Evolutionary conservation across 2,329 filamentous ascomycete species (phyloP), one percentile per base, ranked within the genome.

Genomic region (Xylaria hypoxylon): DNA sequence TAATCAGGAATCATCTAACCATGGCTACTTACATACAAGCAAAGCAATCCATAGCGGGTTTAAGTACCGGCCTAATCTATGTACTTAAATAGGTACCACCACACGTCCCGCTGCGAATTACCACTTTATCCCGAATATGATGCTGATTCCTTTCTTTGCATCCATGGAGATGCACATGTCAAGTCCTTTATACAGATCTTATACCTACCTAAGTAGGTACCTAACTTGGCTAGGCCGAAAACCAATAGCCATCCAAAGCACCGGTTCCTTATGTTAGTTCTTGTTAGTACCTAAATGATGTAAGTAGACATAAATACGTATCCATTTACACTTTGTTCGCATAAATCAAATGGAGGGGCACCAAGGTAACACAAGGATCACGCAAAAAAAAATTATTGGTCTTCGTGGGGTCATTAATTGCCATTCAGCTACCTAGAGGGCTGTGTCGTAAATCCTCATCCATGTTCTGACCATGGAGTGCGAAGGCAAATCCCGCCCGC

Each of bases 341-440:
- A 48, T 5, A 38, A 10, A 31, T 31, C 33, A 24, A 63, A 53
- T 47, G 15, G 13, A 24, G n/a, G 19, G 38, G 22, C 5, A 59
- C 10, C 42, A 15, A 13, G 33, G 3, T 13, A 13, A 22, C 15
- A 31, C 28, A 15, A 24, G 11, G 2, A 40, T 55, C 58, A 62
- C 58, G 26, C 17, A 31, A 5, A 55, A 59, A 15, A 6, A 44
- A 2, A 22, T 42, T 33, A 3, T 2, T 15, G 35, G 35, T 24
- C 10, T 59, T 31, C 11, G 42, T 59, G 59, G 51, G 69, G 66
- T 67, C 70, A 69, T 60, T 53, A 58, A 24, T 71, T 61, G 70
- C 64, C 70, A 72, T 71, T 76, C 62, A 60, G 68, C 70, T 75
- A 71, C 69, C 71, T 75, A 72, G 67, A 67, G 71, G 64, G 59